Conservation (phyloP, 164 flowering plant species). For the Tetracentron sinense region DNA sequence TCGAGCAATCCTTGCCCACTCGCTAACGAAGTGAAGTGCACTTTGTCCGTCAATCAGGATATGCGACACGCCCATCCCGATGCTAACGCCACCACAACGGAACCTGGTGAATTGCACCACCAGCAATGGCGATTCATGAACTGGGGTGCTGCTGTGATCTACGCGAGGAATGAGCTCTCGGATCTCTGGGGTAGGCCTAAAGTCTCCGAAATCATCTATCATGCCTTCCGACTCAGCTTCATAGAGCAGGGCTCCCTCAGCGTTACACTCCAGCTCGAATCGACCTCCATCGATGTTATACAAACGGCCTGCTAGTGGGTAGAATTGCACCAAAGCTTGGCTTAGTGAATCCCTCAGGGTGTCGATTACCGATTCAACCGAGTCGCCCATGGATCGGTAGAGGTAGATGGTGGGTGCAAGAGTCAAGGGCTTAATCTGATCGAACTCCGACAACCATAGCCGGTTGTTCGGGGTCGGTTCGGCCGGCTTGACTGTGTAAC, state of each 20-base stretch:
- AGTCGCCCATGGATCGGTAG: conserved; percentile 15
- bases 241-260: conserved; percentile 29
- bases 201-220: conserved; percentile 32
- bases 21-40: conserved; percentile 34
- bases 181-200: conserved; percentile 17
- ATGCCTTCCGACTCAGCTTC: conserved; percentile 34
- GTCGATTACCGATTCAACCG: not conserved
- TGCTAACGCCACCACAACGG: conserved; percentile 41
- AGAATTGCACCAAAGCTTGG: conserved; percentile 27
- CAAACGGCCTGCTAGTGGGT: conserved; percentile 51
- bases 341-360: conserved; percentile 29
- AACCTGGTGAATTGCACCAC: conserved; percentile 44
- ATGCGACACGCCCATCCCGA: conserved; percentile 34
- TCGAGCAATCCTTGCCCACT: conserved; percentile 51
- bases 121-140: conserved; percentile 36
- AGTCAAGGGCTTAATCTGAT: conserved; percentile 5
- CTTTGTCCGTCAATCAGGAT: conserved; percentile 39
- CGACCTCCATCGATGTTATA: conserved; percentile 23
- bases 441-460: conserved; percentile 12
- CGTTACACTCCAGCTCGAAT: conserved; percentile 44
- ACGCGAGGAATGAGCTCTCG: conserved; percentile 27
- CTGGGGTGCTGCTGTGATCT: conserved; percentile 27
- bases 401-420: conserved; percentile 19
- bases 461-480: conserved; percentile 8
- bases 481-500: conserved; percentile 13